Percentiles rank a stretch among this genome's conserved stretches.
Conservation (phyloP, 495 filamentous ascomycete species). For the Extremus antarcticus region DNA sequence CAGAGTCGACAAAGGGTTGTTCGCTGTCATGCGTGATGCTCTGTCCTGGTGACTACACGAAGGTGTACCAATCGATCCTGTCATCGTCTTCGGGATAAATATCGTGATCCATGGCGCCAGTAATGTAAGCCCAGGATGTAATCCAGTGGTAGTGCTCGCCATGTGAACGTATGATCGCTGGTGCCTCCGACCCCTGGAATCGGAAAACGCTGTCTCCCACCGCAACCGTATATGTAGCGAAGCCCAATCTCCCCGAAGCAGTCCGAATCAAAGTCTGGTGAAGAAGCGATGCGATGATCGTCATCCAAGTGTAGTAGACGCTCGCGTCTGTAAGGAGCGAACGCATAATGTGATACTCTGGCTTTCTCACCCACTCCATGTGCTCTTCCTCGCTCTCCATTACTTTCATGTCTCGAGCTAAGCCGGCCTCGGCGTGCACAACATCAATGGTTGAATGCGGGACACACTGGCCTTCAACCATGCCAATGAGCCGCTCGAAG, state of each 20-base stretch:
- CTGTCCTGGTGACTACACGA: too few relatives aligned
- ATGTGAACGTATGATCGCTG: not conserved
- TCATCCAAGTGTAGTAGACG: not conserved
- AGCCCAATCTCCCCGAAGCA: not conserved
- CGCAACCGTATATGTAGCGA: not conserved
- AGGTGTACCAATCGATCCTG: not conserved
- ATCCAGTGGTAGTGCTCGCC: not conserved
- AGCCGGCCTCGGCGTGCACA: too few relatives aligned
- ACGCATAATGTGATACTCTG: not conserved
- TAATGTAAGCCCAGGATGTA: not conserved
- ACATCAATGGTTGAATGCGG: too few relatives aligned
- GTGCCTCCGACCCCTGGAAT: not conserved
- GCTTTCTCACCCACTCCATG: too few relatives aligned
- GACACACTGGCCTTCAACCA: too few relatives aligned
- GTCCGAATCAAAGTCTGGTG: constrained; percentile 3
- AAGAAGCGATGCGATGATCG: not conserved
- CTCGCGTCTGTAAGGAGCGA: not conserved
- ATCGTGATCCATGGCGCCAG: not conserved
- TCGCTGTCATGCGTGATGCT: too few relatives aligned
- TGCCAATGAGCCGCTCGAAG: too few relatives aligned
- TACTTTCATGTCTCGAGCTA: too few relatives aligned
- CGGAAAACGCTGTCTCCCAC: not conserved
- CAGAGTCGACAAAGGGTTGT: too few relatives aligned
- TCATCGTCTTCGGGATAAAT: not conserved
- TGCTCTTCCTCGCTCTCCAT: too few relatives aligned